Evolutionary conservation across 2,329 filamentous ascomycete genomes (phyloP), one percentile per base, ranked within the genome.

Genomic region (Colletotrichum sp.): DNA sequence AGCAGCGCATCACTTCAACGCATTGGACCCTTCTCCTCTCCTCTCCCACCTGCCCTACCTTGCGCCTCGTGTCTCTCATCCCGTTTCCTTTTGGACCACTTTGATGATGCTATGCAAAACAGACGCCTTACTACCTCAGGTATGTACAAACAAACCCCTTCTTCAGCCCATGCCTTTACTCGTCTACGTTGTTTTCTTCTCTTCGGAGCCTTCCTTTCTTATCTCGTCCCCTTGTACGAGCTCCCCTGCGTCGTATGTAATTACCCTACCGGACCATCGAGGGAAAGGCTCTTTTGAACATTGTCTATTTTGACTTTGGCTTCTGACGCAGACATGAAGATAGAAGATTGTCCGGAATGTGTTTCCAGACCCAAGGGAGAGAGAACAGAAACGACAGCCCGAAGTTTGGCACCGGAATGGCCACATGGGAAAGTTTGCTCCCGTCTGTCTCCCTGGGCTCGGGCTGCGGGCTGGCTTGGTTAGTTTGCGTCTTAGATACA

Each of bases 351-450:
- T 24, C 73, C 44, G 36, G 57, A 30, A 32, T 39, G 57, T 64
- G 10, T 39, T 68, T 18, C 22, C 24, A 24, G 34, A 18, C 63
- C 39, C 62, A 72, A 75, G 68, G 36, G 70, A 57, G 62, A 73
- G 57, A 57, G 44, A 64, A 36, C 44, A 72, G 73, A 73, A 75
- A 73, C 55, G 36, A 28, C 57, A 34, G 16, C 30, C 63, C 55
- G 44, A 72, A 68, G 32, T 73, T 73, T 68, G 69, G 68, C 64
- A 67, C 36, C n/a, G 44, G 44, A 48, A 22, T 48, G 44, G 22
- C 70, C 63, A 75, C 73, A 73, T 68, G 64, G 44, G 57, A 73
- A 75, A 75, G 69, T 68, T 16, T 62, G 34, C 34, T 52, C 26
- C n/a, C 32, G 66, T 34, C 32, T 59, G 34, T 63, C 36, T 48